These are phyloP conservation scores for Coffea humblotiana DNA, from an alignment of 305 asterid species.

Conservation along the genomic window DNA sequence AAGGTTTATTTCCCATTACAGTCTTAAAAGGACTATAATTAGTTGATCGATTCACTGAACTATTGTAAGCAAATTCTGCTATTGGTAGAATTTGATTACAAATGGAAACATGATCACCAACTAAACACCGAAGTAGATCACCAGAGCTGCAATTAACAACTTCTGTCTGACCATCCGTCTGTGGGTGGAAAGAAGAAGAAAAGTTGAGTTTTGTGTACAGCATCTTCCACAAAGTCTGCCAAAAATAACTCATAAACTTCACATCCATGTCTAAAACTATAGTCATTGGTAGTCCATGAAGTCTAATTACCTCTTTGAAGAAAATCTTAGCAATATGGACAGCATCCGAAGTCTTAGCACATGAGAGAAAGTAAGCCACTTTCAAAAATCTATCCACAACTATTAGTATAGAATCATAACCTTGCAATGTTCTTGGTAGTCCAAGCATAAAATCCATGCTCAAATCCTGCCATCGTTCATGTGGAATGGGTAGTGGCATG, in stretches of 20 bases:
- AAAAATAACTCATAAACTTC: too few species aligned
- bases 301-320: conserved; percentile 5
- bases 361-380: conserved; percentile 11
- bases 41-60: conserved; percentile 1
- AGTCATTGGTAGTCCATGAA: conserved; percentile 4
- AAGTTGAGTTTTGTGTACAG: too few species aligned
- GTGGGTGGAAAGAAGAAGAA: too few species aligned
- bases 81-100: neutral
- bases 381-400: conserved; percentile 3
- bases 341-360: conserved; percentile 8
- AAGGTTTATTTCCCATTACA: conserved; percentile 5
- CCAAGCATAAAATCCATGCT: conserved; percentile 9
- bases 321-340: conserved; percentile 3
- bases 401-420: conserved; percentile 1
- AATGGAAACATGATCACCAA: neutral
- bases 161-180: too few species aligned
- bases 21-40: conserved; percentile 12
- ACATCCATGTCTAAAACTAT: too few species aligned
- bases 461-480: conserved; percentile 1
- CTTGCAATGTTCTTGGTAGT: too few species aligned
- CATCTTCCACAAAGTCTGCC: too few species aligned
- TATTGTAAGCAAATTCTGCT: conserved; percentile 10
- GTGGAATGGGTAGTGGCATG: neutral
- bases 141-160: conserved; percentile 4
- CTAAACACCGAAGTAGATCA: neutral